These are phyloP conservation scores for Termitomyces sp. DNA, from an alignment of 768 basidiomycete genomes.

Conservation along the genomic window DNA sequence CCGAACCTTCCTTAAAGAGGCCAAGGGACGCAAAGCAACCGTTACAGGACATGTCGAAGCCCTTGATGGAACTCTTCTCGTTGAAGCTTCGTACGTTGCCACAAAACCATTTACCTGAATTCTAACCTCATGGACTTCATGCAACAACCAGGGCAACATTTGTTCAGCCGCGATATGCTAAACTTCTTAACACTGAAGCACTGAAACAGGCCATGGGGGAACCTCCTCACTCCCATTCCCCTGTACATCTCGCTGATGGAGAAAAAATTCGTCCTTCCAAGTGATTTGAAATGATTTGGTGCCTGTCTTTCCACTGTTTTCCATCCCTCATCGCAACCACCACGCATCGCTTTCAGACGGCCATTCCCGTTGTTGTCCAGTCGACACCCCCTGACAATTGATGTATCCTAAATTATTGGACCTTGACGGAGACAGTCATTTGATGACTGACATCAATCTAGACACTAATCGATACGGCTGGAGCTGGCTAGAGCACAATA, in stretches of 20 bases:
- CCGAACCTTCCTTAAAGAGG: constrained; percentile 61
- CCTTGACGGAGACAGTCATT: not conserved
- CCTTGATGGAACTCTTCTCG: constrained; percentile 76
- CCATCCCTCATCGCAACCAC: not conserved
- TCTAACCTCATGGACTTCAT: not conserved
- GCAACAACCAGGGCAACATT: constrained; percentile 65
- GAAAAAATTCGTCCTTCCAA: constrained; percentile 21
- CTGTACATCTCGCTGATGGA: constrained; percentile 40
- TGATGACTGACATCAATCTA: not conserved
- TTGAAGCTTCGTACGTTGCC: constrained; percentile 71
- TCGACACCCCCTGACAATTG: not conserved
- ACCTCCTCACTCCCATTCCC: constrained; percentile 36
- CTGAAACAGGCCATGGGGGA: constrained; percentile 69
- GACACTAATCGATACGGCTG: not conserved
- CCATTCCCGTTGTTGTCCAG: not conserved
- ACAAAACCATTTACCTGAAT: constrained; percentile 5
- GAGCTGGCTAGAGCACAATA: not conserved
- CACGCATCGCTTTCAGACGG: not conserved
- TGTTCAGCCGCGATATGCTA: constrained; percentile 87
- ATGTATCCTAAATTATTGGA: not conserved
- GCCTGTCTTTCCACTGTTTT: not conserved
- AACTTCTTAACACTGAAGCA: constrained; percentile 60
- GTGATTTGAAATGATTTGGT: constrained; percentile 13
- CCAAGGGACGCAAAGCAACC: constrained; percentile 74
- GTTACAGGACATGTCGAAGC: constrained; percentile 78